Percentiles rank a stretch among this genome's conserved stretches.
Conservation (phyloP, 2,329 filamentous ascomycete species). For the Amesomyces nigricolor region DNA sequence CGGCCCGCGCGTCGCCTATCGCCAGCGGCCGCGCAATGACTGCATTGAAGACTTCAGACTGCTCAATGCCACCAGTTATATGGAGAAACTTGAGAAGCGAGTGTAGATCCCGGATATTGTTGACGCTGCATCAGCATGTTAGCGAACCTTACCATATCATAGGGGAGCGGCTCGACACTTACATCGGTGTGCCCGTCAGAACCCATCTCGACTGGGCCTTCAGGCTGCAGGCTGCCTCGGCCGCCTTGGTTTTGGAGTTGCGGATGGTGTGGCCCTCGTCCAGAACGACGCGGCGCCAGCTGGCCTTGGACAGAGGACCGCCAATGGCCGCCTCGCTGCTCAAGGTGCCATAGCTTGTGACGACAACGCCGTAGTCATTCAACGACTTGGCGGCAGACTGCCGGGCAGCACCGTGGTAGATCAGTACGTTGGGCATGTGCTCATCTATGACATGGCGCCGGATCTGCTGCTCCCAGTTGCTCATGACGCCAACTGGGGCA, state of each 20-base stretch:
- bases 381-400: slow-evolving; percentile 52
- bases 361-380: slow-evolving; percentile 64
- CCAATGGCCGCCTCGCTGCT: slow-evolving; percentile 50
- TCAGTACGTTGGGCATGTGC: slow-evolving; percentile 59
- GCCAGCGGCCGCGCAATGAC: slow-evolving; percentile 65
- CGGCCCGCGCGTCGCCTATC: slow-evolving; percentile 50
- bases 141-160: slow-evolving; percentile 19
- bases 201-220: slow-evolving; percentile 71
- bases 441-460: slow-evolving; percentile 62
- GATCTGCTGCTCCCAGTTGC: slow-evolving; percentile 82
- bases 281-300: slow-evolving; percentile 74
- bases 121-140: slow-evolving; percentile 47
- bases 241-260: slow-evolving; percentile 67
- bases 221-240: slow-evolving; percentile 61
- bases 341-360: slow-evolving; percentile 79
- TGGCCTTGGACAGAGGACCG: slow-evolving; percentile 42
- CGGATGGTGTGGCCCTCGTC: slow-evolving; percentile 82
- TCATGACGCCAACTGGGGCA: slow-evolving; percentile 80
- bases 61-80: slow-evolving; percentile 69
- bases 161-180: slow-evolving; percentile 26
- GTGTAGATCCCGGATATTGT: slow-evolving; percentile 74
- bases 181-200: slow-evolving; percentile 74
- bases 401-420: slow-evolving; percentile 66
- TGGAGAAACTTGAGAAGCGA: slow-evolving; percentile 72
- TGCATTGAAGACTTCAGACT: slow-evolving; percentile 66